These are phyloP conservation scores for Diaporthe australafricana DNA, from an alignment of 2,329 filamentous ascomycete species.

Conservation along the genomic window DNA sequence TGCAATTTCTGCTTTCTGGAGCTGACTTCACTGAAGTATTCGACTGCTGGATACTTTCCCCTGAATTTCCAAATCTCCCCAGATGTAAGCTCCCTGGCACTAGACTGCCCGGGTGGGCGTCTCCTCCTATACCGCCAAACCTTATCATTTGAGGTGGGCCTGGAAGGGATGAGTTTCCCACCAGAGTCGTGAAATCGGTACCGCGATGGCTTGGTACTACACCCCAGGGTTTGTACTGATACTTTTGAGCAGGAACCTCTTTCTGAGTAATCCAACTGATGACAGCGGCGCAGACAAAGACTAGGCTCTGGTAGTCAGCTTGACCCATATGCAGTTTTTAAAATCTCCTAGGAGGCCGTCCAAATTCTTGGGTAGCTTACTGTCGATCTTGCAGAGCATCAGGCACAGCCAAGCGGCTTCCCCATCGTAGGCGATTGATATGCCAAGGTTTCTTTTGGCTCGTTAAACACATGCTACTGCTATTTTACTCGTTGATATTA, in stretches of 20 bases:
- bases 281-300: constrained; percentile 1
- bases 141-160: neutral
- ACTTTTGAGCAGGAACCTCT: neutral
- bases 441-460: neutral
- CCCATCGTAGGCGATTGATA: neutral
- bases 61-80: neutral
- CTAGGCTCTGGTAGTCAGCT: neutral
- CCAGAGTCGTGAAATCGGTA: constrained; percentile 1
- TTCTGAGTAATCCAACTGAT: constrained; percentile 14
- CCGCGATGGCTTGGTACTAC: neutral
- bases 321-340: neutral
- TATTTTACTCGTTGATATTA: neutral
- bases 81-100: neutral
- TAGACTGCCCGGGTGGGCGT: constrained; percentile 7
- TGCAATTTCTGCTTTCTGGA: neutral
- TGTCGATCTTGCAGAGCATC: constrained; percentile 9
- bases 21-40: neutral
- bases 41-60: neutral
- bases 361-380: neutral
- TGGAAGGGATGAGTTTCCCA: neutral
- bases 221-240: constrained; percentile 3
- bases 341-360: too few relatives aligned
- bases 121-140: neutral
- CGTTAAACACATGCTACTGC: neutral
- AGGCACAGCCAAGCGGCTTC: constrained; percentile 1